These are phyloP conservation scores for Pyrus betulifolia DNA, from an alignment of 306 rosid species.

Conservation along the genomic window DNA sequence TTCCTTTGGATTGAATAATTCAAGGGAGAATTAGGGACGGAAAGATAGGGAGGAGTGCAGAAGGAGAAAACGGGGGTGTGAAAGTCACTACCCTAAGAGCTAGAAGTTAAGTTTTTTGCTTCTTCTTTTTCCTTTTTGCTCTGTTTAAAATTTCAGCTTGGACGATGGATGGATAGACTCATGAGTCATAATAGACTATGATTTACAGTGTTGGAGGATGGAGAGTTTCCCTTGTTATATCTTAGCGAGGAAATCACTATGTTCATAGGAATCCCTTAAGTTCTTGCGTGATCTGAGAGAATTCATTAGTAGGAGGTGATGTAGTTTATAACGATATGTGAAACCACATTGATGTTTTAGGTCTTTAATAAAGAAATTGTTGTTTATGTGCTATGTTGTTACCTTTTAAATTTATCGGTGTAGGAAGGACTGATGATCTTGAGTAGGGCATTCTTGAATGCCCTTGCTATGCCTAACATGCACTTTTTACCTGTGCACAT, in stretches of 20 bases:
- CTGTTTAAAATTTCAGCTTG: background rate
- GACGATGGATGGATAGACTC: background rate
- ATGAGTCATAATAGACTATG: background rate
- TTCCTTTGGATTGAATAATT: background rate
- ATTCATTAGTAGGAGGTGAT: background rate
- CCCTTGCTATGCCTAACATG: conserved; percentile 7
- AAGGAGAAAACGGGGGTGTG: background rate
- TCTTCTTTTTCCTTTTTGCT: background rate
- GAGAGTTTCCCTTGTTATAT: background rate
- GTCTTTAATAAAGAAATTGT: background rate
- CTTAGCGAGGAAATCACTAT: background rate
- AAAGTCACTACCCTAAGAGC: background rate
- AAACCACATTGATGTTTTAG: background rate
- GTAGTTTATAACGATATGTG: background rate
- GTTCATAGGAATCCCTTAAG: background rate
- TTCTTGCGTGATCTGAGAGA: background rate
- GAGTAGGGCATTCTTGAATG: conserved; percentile 6
- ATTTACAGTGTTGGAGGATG: background rate
- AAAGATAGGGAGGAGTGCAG: background rate
- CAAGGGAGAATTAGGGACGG: background rate
- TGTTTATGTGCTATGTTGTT: background rate
- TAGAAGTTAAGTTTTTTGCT: too few relatives aligned
- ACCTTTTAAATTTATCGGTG: background rate
- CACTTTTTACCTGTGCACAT: conserved; percentile 6
- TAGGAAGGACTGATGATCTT: background rate